Base-by-base conservation (phyloP, 805 yeast species). In the Lipomyces lipofer region DNA sequence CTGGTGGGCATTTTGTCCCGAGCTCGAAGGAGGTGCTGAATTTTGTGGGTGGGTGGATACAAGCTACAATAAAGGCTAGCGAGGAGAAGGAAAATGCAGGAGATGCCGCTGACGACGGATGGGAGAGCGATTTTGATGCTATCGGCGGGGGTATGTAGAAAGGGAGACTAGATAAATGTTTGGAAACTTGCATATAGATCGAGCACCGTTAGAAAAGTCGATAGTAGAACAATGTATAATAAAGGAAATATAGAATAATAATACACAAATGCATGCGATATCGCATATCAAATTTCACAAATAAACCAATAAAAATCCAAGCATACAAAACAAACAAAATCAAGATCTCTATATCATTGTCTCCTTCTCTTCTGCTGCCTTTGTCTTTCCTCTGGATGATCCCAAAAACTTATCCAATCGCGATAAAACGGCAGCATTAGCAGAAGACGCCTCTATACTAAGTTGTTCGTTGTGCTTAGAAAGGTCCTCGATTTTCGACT, bases 1-100 rank as follows among this genome's bases (percentile, higher is more conserved):
- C 97, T 8, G 98, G 99, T 57, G 97, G 98, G 1, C 99, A 92
- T 67, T 90, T 86, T 73, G 96, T 92, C 44, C 99, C 98, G 27
- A 89, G 88, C 71, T 85, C 90, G 47, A 87, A 86, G 69, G 80
- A 78, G 52, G 69, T 75, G 47, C 63, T 73, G 12, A 63, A 59
- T 9, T 58, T 65, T 2, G 71, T 73, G 7, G 60, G 63, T 2
- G 60, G 62, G 7, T 73, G 73, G 64, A 51, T 69, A 5, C n/a
- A 29, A 36, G 30, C 44, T 4, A 36, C 51, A n/a, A 15, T 35
- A 15, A 43, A 52, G 43, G 54, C 52, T 4, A 24, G 19, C 15
- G 42, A 49, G n/a, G 49, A 27, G 33, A 39, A 32, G 12, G 42
- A 32, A 4, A 46, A 19, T 19, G 55, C 43, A 13, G 47, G 24